Evolutionary conservation across 2,329 filamentous ascomycete species (phyloP), one percentile per base, ranked within the genome.

Genomic region (Cadophora sp.): DNA sequence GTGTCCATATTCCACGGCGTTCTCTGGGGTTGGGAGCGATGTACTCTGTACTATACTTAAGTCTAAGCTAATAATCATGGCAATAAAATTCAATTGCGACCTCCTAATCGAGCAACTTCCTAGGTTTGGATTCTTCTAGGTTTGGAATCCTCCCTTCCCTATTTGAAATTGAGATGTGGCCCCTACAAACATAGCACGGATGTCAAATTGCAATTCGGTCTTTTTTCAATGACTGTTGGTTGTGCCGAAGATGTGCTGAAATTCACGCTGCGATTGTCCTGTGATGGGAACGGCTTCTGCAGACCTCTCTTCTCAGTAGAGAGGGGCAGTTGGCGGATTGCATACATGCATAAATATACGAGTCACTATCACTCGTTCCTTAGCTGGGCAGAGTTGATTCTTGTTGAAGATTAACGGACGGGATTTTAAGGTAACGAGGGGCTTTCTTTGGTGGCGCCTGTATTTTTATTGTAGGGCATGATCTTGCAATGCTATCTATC

Each of bases 241-340:
- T 96, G 94, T 93, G 94, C 94, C 94, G 92, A 94, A 97, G 93
- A 97, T 93, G 93, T 97, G 94, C 94, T 96, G 87, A 96, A 85
- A 96, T 86, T 77, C 80, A 89, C 80, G 73, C 61, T 72, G 66
- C 71, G 61, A 70, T 72, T 72, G 56, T 70, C 68, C 67, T 67
- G 72, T 80, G 80, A 66, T 79, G 79, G 66, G 69, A 70, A 62
- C 71, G 60, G 67, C 67, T 64, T 30, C 68, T 65, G 58, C 47
- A 56, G 64, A 36, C 58, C 65, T 68, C 45, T 59, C 47, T 70
- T 64, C 69, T 69, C 63, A 55, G 58, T 70, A 62, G 50, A 51
- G 66, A 70, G 65, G 67, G 62, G 62, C 65, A 64, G 63, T 65
- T 61, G 63, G 66, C 68, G 72, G 70, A 69, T 71, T 73, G 70